These are phyloP conservation scores for Clathrus columnatus DNA, from an alignment of 768 basidiomycete species.

Conservation along the genomic window DNA sequence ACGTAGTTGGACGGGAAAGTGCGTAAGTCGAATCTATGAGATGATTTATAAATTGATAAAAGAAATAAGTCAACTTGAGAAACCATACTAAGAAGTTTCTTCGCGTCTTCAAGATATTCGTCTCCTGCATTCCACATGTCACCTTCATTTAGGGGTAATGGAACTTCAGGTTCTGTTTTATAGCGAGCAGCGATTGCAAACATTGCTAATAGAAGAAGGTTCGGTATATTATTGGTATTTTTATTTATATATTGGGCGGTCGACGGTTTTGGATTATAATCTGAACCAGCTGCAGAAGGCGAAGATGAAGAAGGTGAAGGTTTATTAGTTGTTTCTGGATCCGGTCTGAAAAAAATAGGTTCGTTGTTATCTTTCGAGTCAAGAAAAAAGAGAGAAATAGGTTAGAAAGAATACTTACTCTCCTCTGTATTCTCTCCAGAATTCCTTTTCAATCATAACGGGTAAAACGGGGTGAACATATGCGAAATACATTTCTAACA, in stretches of 20 bases:
- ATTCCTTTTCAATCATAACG: slow-evolving; percentile 61
- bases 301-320: background rate
- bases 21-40: slow-evolving; percentile 20
- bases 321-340: background rate
- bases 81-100: slow-evolving; percentile 17
- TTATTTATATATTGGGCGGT: background rate
- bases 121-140: slow-evolving; percentile 19
- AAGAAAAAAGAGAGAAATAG: background rate
- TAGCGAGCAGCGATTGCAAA: slow-evolving; percentile 77
- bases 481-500: slow-evolving; percentile 71
- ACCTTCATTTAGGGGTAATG: slow-evolving; percentile 10
- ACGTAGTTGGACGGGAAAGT: slow-evolving; percentile 19
- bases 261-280: background rate
- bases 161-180: slow-evolving; percentile 29
- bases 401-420: slow-evolving; percentile 6
- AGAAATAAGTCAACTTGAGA: background rate
- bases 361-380: background rate
- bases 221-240: slow-evolving; percentile 30
- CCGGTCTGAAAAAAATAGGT: background rate
- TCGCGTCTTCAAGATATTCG: slow-evolving; percentile 16
- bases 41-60: background rate
- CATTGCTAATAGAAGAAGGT: slow-evolving; percentile 73
- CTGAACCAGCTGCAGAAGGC: background rate
- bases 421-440: slow-evolving; percentile 48
- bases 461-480: slow-evolving; percentile 77